Percentiles rank a stretch among this genome's conserved stretches.
These are phyloP conservation scores for Phytophthora pisi DNA, from an alignment of 352 stramenopile genomes.

Conservation along the genomic window DNA sequence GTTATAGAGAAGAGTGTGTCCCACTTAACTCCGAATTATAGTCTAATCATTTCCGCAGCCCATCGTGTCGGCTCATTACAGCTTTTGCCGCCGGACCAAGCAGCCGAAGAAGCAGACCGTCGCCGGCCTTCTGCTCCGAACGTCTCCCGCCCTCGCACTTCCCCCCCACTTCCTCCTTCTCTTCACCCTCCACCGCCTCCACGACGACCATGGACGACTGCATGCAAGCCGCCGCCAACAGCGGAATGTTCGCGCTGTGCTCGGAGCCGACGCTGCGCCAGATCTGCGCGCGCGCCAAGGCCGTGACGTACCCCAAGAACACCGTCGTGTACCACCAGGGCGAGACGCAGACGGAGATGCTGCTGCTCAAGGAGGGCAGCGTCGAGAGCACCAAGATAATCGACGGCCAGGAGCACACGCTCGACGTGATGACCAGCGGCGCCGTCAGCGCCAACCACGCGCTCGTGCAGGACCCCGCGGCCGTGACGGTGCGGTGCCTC, in stretches of 20 bases:
- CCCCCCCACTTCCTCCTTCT: not conserved
- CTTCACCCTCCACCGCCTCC: not conserved
- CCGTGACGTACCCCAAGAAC: conserved; percentile 77
- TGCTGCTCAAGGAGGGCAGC: conserved; percentile 70
- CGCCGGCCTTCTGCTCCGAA: conserved; percentile 6
- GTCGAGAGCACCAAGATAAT: conserved; percentile 84
- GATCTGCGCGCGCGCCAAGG: conserved; percentile 68
- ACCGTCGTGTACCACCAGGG: conserved; percentile 82
- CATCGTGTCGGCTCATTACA: conserved; percentile 32
- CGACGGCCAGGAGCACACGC: conserved; percentile 80
- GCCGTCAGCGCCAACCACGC: conserved; percentile 85
- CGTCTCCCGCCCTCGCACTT: no score
- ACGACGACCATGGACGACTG: conserved; percentile 61
- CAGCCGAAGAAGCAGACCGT: conserved; percentile 20
- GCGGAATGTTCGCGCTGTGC: conserved; percentile 85
- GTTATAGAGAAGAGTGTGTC: not conserved
- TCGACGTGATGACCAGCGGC: conserved; percentile 55
- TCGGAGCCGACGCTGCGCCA: conserved; percentile 80
- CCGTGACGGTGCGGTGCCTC: conserved; percentile 79
- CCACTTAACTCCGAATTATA: conserved; percentile 1
- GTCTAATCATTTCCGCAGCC: conserved; percentile 23
- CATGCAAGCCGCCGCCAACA: conserved; percentile 60
- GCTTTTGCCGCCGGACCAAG: conserved; percentile 27
- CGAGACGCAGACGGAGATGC: conserved; percentile 79
- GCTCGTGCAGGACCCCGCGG: conserved; percentile 75